These are phyloP conservation scores for Phaeosphaeria sp. DNA, from an alignment of 2,329 filamentous ascomycete genomes.

Conservation along the genomic window DNA sequence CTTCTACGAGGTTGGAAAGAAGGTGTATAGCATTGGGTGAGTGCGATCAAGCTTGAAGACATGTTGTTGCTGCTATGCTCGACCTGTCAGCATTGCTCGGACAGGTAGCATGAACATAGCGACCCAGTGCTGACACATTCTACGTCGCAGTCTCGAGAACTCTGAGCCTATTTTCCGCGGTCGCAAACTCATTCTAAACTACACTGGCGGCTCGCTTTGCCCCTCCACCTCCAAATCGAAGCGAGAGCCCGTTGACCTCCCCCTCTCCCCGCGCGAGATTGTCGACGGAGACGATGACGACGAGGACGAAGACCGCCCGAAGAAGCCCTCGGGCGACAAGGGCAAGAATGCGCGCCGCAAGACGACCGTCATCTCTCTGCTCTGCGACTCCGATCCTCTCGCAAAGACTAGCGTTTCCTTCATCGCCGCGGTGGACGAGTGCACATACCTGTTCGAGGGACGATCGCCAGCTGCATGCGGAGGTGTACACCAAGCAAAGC, in stretches of 20 bases:
- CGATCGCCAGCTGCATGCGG: constrained; percentile 85
- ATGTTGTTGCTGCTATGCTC: not conserved
- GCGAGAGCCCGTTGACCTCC: constrained; percentile 31
- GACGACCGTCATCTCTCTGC: constrained; percentile 88
- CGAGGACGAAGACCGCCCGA: constrained; percentile 44
- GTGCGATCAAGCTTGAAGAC: constrained; percentile 34
- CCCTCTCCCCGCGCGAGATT: constrained; percentile 40
- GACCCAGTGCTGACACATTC: constrained; percentile 19
- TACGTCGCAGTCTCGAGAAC: constrained; percentile 61
- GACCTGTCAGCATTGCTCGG: not conserved
- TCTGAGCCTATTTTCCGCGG: constrained; percentile 65
- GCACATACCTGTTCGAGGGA: constrained; percentile 94
- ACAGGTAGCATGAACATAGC: constrained; percentile 6
- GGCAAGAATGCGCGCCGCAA: constrained; percentile 67
- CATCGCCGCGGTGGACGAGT: constrained; percentile 87
- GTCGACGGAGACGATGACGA: constrained; percentile 51
- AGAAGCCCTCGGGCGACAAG: constrained; percentile 51
- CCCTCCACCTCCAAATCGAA: constrained; percentile 39
- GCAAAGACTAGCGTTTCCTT: constrained; percentile 78
- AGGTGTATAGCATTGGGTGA: constrained; percentile 77
- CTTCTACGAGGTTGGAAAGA: constrained; percentile 72
- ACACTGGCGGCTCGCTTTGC: constrained; percentile 59
- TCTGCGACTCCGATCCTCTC: constrained; percentile 84
- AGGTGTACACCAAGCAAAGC: constrained; percentile 65
- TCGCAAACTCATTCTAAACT: constrained; percentile 65